Evolutionary conservation across 345 rosid genomes (phyloP), one percentile per base, ranked within the genome.

Genomic region (Triadica sebifera): DNA sequence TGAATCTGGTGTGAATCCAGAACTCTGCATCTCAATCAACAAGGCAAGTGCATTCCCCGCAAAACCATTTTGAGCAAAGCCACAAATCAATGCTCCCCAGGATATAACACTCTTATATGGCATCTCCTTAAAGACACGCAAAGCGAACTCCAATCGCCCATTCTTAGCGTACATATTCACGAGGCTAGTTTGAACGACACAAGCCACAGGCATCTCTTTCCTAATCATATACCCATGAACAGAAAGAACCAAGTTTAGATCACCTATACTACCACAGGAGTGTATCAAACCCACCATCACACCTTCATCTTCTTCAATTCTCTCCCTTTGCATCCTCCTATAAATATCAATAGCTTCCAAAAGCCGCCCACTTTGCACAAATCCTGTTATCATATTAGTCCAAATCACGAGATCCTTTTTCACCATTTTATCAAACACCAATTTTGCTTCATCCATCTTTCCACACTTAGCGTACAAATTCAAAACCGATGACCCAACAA

Each of bases 301-400:
- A 39, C 88, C 80, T 53, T 69, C 75, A 74, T 90, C 96, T 49
- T 82, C 93, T 77, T 81, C 86, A 75, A 85, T 76, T 20, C 96
- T 88, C 43, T 87, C 91, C 70, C 37, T 78, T 29, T 76, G 93
- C 98, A 93, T 90, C 34, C 65, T 81, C 80, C 82, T 78, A 72
- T 83, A 90, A 3, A 78, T 61, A 16, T 85, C 84, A 75, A 89
- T 60, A 0, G 94, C 93, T 17, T 93, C 89, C 53, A 61, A 10
- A 0, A 89, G 69, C 73, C 74, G 74, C 12, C 88, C 86, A 71
- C 75, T 81, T 7, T 78, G 77, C 29, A 84, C 87, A 65, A 87
- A 82, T 50, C 97, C 96, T 39, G 83, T 88, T 58, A 90, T 82
- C 87, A 90, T 86, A n/a, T 89, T 86, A 61, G 90, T 86, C 93